phyloP scores from a whole-genome alignment of 164 flowering plant species.

The Magnolia changhungtana region DNA sequence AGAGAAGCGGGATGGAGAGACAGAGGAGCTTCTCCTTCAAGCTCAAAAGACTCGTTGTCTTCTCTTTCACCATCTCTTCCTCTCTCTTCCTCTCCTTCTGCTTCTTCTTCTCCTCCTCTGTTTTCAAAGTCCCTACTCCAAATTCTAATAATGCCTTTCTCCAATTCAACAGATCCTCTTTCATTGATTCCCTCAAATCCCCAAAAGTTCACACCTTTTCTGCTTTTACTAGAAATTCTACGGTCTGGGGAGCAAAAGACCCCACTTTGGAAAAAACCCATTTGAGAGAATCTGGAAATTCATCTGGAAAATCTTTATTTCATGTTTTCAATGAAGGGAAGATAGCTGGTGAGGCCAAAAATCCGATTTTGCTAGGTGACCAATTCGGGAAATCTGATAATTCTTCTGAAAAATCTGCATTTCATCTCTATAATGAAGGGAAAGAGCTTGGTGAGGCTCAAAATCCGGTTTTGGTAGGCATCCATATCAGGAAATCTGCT shows the following conservation, averaged over 20 bases:
- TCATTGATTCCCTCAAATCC: slow-evolving; percentile 17
- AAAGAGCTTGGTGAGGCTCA: slow-evolving; percentile 6
- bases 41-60: slow-evolving; percentile 46
- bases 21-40: slow-evolving; percentile 73
- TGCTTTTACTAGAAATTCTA: slow-evolving; percentile 23
- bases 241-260: slow-evolving; percentile 17
- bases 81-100: slow-evolving; percentile 38
- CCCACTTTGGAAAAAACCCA: slow-evolving; percentile 31
- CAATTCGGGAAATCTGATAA: not conserved
- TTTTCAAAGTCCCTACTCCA: slow-evolving; percentile 34
- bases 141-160: slow-evolving; percentile 26
- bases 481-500: not conserved
- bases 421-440: slow-evolving; percentile 11
- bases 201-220: slow-evolving; percentile 20
- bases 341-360: slow-evolving; percentile 7
- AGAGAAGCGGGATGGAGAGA: slow-evolving; percentile 46
- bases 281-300: slow-evolving; percentile 19
- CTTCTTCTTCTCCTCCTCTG: slow-evolving; percentile 40
- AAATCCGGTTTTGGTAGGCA: not conserved
- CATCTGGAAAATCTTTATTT: slow-evolving; percentile 19
- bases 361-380: not conserved
- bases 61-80: slow-evolving; percentile 47
- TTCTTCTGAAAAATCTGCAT: not conserved
- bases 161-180: slow-evolving; percentile 29
- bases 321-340: slow-evolving; percentile 17